Conservation (phyloP, 2,329 filamentous ascomycete genomes). For the Trichoderma brevicompactum region DNA sequence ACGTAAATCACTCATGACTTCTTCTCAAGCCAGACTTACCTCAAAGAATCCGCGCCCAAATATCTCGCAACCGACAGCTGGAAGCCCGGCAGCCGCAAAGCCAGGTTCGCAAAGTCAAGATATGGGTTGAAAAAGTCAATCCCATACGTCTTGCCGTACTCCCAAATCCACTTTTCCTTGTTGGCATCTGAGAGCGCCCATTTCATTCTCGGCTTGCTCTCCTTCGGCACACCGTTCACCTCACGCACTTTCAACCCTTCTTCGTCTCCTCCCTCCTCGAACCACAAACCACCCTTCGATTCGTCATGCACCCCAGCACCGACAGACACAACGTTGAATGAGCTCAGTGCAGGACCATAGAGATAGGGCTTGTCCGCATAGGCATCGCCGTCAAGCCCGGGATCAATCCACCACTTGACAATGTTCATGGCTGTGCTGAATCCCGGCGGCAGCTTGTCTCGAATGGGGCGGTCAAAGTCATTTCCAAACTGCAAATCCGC, state of each 20-base stretch:
- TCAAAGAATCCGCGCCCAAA: constrained; percentile 77
- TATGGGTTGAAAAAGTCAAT: constrained; percentile 88
- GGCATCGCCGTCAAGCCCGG: constrained; percentile 85
- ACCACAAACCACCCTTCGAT: constrained; percentile 56
- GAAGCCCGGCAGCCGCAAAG: constrained; percentile 73
- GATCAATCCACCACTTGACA: constrained; percentile 89
- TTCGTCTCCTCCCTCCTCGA: constrained; percentile 69
- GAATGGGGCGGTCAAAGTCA: constrained; percentile 90
- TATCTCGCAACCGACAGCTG: constrained; percentile 74
- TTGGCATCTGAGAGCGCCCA: constrained; percentile 58
- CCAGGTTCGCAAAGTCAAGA: constrained; percentile 78
- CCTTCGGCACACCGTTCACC: constrained; percentile 55
- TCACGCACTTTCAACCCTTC: constrained; percentile 54
- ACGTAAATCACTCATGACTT: background rate
- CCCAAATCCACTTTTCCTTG: constrained; percentile 60
- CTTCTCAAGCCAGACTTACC: constrained; percentile 55
- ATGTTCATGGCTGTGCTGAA: constrained; percentile 84
- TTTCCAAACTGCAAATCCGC: constrained; percentile 88
- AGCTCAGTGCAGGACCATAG: constrained; percentile 80
- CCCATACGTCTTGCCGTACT: constrained; percentile 56
- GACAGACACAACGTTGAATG: constrained; percentile 76
- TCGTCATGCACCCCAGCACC: constrained; percentile 58
- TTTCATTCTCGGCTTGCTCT: constrained; percentile 60
- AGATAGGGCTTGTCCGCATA: constrained; percentile 86
- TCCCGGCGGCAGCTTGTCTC: constrained; percentile 81